Conservation (phyloP, 1,139 yeast genomes). For the Zygosaccharomyces sapae region DNA sequence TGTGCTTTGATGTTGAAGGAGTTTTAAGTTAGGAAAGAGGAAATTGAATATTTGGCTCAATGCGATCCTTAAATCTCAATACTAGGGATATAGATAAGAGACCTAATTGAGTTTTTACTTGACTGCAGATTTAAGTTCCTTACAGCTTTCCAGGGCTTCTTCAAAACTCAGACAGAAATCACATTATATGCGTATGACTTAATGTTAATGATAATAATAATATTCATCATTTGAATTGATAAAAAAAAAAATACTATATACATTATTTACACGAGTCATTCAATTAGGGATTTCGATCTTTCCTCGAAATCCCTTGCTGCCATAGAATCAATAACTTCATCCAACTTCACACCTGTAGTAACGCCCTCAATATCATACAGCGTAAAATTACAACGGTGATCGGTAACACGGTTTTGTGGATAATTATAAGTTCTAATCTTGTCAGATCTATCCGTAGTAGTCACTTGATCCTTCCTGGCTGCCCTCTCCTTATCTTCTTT, state of each 20-base stretch:
- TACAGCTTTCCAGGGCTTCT: too few relatives aligned
- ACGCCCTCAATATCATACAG: constrained; percentile 78
- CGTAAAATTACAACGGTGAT: constrained; percentile 81
- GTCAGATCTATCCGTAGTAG: constrained; percentile 86
- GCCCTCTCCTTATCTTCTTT: constrained; percentile 62
- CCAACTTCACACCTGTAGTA: constrained; percentile 66
- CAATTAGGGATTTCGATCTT: constrained; percentile 41
- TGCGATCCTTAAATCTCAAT: too few relatives aligned
- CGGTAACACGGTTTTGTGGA: constrained; percentile 90
- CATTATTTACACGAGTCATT: constrained; percentile 14
- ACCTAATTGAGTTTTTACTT: too few relatives aligned
- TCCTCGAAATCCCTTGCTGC: constrained; percentile 46
- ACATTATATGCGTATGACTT: too few relatives aligned
- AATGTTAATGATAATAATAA: too few relatives aligned
- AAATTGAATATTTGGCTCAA: too few relatives aligned
- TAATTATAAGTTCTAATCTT: constrained; percentile 90
- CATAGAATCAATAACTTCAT: constrained; percentile 56
- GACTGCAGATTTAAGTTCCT: too few relatives aligned
- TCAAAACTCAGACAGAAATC: too few relatives aligned
- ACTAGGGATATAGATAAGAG: too few relatives aligned
- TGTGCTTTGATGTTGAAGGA: too few relatives aligned
- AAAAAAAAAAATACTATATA: neutral
- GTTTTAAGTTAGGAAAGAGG: too few relatives aligned
- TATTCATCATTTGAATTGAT: neutral
- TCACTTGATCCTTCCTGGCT: constrained; percentile 76